Conservation (phyloP, 2,329 filamentous ascomycete genomes). For the Teratosphaeria viscida region DNA sequence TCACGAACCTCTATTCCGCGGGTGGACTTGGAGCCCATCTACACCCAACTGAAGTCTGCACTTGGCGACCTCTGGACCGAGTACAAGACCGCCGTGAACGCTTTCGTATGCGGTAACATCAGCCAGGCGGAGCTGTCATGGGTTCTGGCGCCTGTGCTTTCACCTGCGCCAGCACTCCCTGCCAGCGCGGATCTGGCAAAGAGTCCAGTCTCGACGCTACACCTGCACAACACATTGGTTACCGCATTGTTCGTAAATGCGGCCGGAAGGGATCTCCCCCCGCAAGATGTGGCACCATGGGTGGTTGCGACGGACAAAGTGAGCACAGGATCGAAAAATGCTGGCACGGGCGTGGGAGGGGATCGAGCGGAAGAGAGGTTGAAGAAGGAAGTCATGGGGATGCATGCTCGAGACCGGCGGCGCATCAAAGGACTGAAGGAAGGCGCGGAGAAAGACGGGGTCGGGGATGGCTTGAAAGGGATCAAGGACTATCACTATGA, state of each 20-base stretch:
- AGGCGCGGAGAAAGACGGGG: not conserved
- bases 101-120: conserved; percentile 49
- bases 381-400: conserved; percentile 54
- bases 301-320: conserved; percentile 64
- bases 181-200: conserved; percentile 9
- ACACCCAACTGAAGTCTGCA: conserved; percentile 49
- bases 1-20: conserved; percentile 44
- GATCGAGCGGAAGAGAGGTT: conserved; percentile 53
- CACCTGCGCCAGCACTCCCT: conserved; percentile 34
- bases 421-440: conserved; percentile 31
- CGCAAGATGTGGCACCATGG: conserved; percentile 50
- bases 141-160: conserved; percentile 46
- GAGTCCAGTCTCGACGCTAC: conserved; percentile 22
- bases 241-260: conserved; percentile 48
- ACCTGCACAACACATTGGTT: conserved; percentile 53
- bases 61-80: conserved; percentile 50
- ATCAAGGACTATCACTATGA: conserved; percentile 19
- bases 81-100: conserved; percentile 49
- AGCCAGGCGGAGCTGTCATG: conserved; percentile 52
- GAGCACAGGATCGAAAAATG: conserved; percentile 53
- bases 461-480: conserved; percentile 16
- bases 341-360: conserved; percentile 37
- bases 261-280: conserved; percentile 48
- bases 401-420: conserved; percentile 49
- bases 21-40: conserved; percentile 53